Conservation (phyloP, 441 rosid species). For the Kokia cookei region DNA sequence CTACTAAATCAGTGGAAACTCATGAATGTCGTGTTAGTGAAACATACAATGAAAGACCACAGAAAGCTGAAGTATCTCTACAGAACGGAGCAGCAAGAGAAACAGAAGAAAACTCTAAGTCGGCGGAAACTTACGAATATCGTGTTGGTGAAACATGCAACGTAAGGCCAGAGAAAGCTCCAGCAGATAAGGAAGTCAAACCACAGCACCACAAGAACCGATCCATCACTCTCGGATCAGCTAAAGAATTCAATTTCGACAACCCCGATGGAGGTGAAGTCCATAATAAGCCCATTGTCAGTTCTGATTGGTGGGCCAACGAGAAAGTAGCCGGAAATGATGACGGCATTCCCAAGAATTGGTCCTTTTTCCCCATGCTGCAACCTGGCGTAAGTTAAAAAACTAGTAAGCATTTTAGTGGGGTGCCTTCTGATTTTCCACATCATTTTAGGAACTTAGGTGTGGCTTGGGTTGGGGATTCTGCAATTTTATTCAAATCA, state of each 20-base stretch:
- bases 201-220: conserved; percentile 31
- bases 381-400: conserved; percentile 60
- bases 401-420: conserved; percentile 9
- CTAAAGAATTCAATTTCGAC: conserved; percentile 69
- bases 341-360: conserved; percentile 26
- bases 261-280: conserved; percentile 39
- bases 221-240: conserved; percentile 52
- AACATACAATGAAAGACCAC: conserved; percentile 22
- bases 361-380: conserved; percentile 85
- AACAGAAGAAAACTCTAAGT: conserved; percentile 9
- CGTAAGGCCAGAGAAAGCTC: conserved; percentile 19
- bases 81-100: conserved; percentile 14
- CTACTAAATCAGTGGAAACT: too few relatives aligned
- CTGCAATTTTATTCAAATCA: background rate
- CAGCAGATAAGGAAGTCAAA: conserved; percentile 20
- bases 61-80: conserved; percentile 13
- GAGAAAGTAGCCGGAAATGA: conserved; percentile 39
- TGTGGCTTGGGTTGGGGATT: background rate
- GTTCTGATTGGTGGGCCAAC: conserved; percentile 51
- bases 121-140: conserved; percentile 3
- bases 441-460: conserved; percentile 9
- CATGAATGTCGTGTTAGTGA: conserved; percentile 14
- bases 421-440: background rate
- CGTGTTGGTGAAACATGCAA: conserved; percentile 29
- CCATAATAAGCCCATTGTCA: conserved; percentile 28